Conservation (phyloP, 768 basidiomycete species). For the Saitozyma podzolica region DNA sequence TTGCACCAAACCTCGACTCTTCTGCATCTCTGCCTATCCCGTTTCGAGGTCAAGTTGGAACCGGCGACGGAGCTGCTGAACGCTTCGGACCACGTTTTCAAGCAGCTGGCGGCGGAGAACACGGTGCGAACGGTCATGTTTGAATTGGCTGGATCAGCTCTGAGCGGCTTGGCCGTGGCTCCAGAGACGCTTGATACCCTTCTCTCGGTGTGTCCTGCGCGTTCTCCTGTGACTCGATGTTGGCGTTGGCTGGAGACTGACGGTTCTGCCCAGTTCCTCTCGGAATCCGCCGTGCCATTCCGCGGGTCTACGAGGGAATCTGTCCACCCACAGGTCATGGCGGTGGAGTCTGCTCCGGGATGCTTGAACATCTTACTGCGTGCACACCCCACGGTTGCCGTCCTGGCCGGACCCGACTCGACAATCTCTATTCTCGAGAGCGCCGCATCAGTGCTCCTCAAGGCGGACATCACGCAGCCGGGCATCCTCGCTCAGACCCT, state of each 20-base stretch:
- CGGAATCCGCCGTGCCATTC: too few species aligned
- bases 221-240: neutral
- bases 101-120: slow-evolving; percentile 15
- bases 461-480: slow-evolving; percentile 16
- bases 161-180: slow-evolving; percentile 23
- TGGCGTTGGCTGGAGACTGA: too few species aligned
- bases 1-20: slow-evolving; percentile 36
- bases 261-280: too few species aligned
- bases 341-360: slow-evolving; percentile 3
- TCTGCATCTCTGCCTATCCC: slow-evolving; percentile 23
- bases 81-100: slow-evolving; percentile 12
- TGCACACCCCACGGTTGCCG: slow-evolving; percentile 15
- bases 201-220: slow-evolving; percentile 6
- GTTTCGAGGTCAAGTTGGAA: slow-evolving; percentile 23
- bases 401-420: slow-evolving; percentile 11
- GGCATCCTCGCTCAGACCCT: slow-evolving; percentile 18
- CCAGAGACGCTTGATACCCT: slow-evolving; percentile 20
- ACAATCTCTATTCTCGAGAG: slow-evolving; percentile 5
- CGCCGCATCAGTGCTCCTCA: slow-evolving; percentile 23
- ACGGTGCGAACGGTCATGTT: slow-evolving; percentile 24
- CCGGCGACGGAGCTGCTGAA: slow-evolving; percentile 10
- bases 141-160: slow-evolving; percentile 21
- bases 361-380: slow-evolving; percentile 26
- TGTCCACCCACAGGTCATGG: too few species aligned
- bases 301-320: too few species aligned